Base-by-base conservation (phyloP, 352 stramenopile genomes). In the Pythium oligandrum region DNA sequence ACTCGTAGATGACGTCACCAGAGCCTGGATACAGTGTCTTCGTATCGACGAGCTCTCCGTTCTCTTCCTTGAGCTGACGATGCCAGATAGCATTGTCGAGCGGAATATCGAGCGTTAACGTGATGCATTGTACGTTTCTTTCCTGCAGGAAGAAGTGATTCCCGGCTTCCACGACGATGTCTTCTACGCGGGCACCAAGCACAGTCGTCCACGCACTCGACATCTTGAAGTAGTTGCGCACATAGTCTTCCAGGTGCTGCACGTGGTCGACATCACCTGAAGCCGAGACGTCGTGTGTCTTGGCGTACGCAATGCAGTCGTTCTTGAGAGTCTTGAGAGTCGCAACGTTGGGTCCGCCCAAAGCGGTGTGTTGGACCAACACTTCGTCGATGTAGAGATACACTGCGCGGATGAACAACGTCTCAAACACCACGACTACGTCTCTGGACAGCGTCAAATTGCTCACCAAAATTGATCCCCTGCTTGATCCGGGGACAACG, bases 1-100 rank as follows among this genome's bases (percentile, higher is more conserved):
- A 43, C 45, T 59, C 53, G 53, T 59, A 59, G 12, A 31, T 9
- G 10, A 59, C 53, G 37, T 39, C n/a, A 2, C 44, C 53, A 9
- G 11, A 12, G 10, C 53, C 44, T 4, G 53, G 38, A 44, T 44
- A 58, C 36, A 44, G 32, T n/a, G 52, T 35, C 3, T 44, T 44
- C 6, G 40, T 31, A 4, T 42, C 52, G 0, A 51, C 36, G 30
- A 57, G 44, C 9, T 10, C 26, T 1, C 44, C 52, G 6, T 58
- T 47, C 1, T 36, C 26, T 3, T 58, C 52, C 1, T n/a, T 38
- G 2, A 59, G 37, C n/a, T 43, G 6, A 11, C 53, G 53, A 35
- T 59, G 37, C 53, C 53, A 59, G 17, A 53, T 47, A 11, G 26
- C n/a, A 17, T 26, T 59, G 2, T 53, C 17, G 2, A 59, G 38